phyloP scores from a whole-genome alignment of 495 filamentous ascomycete genomes.

The Massariosphaeria phaeospora region DNA sequence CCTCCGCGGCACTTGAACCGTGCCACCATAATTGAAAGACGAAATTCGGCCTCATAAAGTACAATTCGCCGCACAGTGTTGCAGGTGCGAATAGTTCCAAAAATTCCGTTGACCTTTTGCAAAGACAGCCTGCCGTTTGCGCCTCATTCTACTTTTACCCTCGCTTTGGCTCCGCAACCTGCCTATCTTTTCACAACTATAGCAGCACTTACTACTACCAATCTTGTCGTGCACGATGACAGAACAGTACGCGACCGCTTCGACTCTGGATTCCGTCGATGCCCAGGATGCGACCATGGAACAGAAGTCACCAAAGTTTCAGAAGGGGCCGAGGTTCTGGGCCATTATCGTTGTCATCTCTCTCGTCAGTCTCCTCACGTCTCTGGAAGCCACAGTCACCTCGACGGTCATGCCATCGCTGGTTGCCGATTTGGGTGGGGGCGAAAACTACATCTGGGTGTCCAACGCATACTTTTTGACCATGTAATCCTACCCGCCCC shows the following conservation, averaged over 20 bases:
- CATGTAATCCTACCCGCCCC: background rate
- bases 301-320: background rate
- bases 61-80: background rate
- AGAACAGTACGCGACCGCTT: no score
- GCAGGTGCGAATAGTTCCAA: background rate
- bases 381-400: slow-evolving; percentile 43
- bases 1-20: background rate
- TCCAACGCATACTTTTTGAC: slow-evolving; percentile 1
- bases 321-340: background rate
- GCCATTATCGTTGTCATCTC: background rate
- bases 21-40: background rate
- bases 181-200: background rate
- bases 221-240: background rate
- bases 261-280: no score
- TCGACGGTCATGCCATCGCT: slow-evolving; percentile 44
- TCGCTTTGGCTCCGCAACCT: background rate
- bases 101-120: background rate
- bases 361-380: slow-evolving; percentile 27
- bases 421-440: slow-evolving; percentile 34
- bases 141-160: background rate
- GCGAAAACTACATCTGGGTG: slow-evolving; percentile 13
- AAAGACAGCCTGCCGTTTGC: background rate
- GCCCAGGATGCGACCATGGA: no score
- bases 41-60: background rate
- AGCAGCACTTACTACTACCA: background rate